Evolutionary conservation across 2,329 filamentous ascomycete genomes (phyloP).

Genomic region (Fusarium decemcellulare): DNA sequence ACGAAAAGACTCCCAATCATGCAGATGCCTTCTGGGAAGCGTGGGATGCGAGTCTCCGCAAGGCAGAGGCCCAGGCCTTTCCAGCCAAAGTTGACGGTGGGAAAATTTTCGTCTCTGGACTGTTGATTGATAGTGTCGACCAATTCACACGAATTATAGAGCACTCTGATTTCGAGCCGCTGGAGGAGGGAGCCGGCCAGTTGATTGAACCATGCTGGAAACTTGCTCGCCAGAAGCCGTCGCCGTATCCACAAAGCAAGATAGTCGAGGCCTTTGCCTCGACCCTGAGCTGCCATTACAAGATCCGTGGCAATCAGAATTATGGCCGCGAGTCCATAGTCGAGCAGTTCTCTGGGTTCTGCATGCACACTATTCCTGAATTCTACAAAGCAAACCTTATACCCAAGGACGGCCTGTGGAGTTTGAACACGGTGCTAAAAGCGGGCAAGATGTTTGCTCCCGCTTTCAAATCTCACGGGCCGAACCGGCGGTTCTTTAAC

Average conservation of each 20-base stretch:
- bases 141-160: constrained; percentile 12
- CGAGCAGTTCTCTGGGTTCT: constrained; percentile 15
- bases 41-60: constrained; percentile 20
- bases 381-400: constrained; percentile 8
- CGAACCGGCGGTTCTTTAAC: constrained; percentile 17
- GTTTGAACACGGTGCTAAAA: not conserved
- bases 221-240: not conserved
- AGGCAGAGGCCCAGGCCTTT: not conserved
- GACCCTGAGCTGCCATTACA: constrained; percentile 3
- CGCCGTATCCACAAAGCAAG: not conserved
- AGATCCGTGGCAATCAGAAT: not conserved
- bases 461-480: constrained; percentile 1
- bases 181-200: not conserved
- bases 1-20: not conserved
- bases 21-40: constrained; percentile 24
- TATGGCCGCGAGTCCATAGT: constrained; percentile 10
- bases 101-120: not conserved
- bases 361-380: not conserved
- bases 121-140: constrained; percentile 2
- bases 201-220: constrained; percentile 17
- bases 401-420: constrained; percentile 6
- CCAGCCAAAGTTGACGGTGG: not conserved
- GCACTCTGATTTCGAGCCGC: not conserved
- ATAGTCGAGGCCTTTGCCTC: constrained; percentile 11
- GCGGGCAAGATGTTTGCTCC: constrained; percentile 8